phyloP scores from a whole-genome alignment of 2,329 filamentous ascomycete genomes.

The Venturia nashicola region DNA sequence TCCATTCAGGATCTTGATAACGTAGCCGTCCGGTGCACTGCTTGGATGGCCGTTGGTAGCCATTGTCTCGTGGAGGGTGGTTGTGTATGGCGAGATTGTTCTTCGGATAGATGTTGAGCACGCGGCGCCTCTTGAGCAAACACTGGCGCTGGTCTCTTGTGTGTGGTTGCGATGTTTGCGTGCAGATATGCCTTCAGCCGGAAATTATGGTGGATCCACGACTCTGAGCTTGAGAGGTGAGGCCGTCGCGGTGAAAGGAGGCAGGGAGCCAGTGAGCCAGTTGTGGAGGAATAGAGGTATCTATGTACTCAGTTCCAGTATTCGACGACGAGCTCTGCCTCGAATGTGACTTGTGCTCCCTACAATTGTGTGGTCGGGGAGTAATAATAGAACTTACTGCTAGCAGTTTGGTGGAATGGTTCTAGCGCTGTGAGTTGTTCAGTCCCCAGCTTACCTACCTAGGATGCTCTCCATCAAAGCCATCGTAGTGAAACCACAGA shows the following conservation, averaged over 20 bases:
- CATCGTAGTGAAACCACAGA: neutral
- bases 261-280: neutral
- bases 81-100: neutral
- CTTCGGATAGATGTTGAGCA: neutral
- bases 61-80: conserved; percentile 1
- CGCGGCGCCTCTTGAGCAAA: neutral
- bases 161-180: neutral
- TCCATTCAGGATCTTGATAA: conserved; percentile 2
- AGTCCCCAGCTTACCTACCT: neutral
- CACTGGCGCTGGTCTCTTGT: neutral
- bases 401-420: no score
- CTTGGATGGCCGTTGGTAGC: neutral
- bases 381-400: no score
- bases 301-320: neutral
- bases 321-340: no score
- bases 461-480: neutral
- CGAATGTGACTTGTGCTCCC: no score
- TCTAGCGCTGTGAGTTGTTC: no score
- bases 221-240: neutral
- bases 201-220: neutral
- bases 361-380: no score
- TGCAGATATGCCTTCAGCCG: neutral
- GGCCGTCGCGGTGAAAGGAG: neutral
- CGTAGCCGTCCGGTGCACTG: neutral
- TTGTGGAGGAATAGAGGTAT: neutral